Evolutionary conservation across 2,329 filamentous ascomycete species (phyloP).

Genomic region (Fusarium burgessii): DNA sequence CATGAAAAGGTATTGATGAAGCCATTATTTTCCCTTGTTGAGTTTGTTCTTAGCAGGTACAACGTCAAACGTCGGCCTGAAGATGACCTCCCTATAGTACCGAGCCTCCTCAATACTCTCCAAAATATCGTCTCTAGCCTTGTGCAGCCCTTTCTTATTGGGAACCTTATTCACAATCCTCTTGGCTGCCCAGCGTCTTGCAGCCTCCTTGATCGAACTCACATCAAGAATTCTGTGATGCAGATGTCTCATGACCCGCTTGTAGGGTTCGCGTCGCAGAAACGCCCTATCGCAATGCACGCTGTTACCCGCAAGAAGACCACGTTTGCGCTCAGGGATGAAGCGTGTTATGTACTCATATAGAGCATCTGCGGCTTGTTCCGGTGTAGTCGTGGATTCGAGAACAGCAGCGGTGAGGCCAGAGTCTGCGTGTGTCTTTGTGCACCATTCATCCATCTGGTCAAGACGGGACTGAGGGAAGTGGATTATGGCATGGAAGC

Average conservation of each 20-base stretch:
- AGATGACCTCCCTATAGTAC: conserved; percentile 82
- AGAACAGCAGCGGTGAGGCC: conserved; percentile 84
- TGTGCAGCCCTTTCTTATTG: conserved; percentile 79
- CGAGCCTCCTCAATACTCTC: conserved; percentile 94
- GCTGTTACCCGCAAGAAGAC: conserved; percentile 88
- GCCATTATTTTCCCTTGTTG: conserved; percentile 24
- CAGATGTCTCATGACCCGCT: conserved; percentile 77
- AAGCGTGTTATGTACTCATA: conserved; percentile 81
- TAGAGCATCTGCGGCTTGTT: conserved; percentile 77
- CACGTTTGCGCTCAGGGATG: conserved; percentile 74
- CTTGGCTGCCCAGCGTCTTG: conserved; percentile 77
- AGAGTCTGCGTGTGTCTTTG: conserved; percentile 79
- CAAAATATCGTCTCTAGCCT: conserved; percentile 88
- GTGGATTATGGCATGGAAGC: conserved; percentile 85
- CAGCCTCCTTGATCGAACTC: conserved; percentile 91
- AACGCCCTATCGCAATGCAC: conserved; percentile 92
- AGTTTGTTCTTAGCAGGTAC: conserved; percentile 41
- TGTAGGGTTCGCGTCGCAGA: conserved; percentile 79
- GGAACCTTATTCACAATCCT: conserved; percentile 69
- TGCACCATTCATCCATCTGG: conserved; percentile 91
- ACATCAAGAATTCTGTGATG: conserved; percentile 95
- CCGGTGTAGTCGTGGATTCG: conserved; percentile 76
- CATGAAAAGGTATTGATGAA: background rate
- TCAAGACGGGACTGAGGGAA: conserved; percentile 77
- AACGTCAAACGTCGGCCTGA: conserved; percentile 56